Base-by-base conservation (phyloP, 768 basidiomycete genomes). In the Lentinula edodes region DNA sequence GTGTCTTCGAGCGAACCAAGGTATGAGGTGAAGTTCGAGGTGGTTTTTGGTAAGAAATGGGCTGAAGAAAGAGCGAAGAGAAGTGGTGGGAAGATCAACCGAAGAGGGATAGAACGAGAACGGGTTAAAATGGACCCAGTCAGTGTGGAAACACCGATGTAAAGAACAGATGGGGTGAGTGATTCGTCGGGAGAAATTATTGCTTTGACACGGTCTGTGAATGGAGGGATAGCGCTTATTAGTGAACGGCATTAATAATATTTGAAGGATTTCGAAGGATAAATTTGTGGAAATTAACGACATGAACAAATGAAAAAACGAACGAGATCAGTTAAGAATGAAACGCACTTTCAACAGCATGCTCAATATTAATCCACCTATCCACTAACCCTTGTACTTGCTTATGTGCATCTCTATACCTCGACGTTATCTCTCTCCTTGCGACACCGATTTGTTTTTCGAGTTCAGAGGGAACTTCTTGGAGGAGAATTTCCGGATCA, bases 1-100 rank as follows among this genome's bases (percentile, higher is more conserved):
- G 71, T 71, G 20, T 87, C 84, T 73, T 97, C 95, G 52, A 95
- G 76, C 12, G 80, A 78, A 39, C 82, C 82, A 51, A 87, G 71
- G 76, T 91, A 93, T 2, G 67, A 70, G 10, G 81, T 78, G 65
- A 95, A 73, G 69, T 95, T 95, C 60, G 73, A 66, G 2, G 89
- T 81, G 6, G 92, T 91, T 71, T 88, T 80, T 4, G 96, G 96
- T 45, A 97, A 85, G 85, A 97, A 95, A 72, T 95, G 87, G 60
- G 85, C 78, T 50, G 88, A 77, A 34, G 95, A 86, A 62, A 83
- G 70, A 61, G 89, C 58, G 65, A 94, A 74, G 71, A 94, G 83
- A 23, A 84, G 62, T 0, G 95, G 90, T 0, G 96, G 96, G 13
- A 95, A 80, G 50, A 89, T 63, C 56, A 89, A 66, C 18, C 96